Evolutionary conservation across 192 early-diverging fungal genomes (phyloP), one percentile per base, ranked within the genome.

Genomic region (Globomyces pollinis-pini): DNA sequence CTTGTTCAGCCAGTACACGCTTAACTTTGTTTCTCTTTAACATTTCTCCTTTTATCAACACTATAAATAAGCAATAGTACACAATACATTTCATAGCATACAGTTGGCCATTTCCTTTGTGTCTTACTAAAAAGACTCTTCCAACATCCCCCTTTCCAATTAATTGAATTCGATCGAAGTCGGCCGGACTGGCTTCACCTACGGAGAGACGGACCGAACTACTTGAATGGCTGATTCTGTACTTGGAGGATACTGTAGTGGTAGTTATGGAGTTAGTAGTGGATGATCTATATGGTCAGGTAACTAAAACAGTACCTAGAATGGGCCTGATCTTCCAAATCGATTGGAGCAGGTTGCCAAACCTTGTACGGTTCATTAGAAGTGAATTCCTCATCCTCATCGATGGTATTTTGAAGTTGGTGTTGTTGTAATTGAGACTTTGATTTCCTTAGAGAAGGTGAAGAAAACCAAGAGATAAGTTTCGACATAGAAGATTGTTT

Each of bases 1-100:
- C 92, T 66, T 99, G 96, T 68, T 97, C 96, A 4, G 96, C 91
- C 43, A 99, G 76, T 26, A 95, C 94, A 23, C 96, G 84, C 64
- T 96, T 95, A 66, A 99, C 89, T 75, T 99, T 99, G 75, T 98
- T 94, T 34, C 94, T 84, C 59, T 91, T 93, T 55, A 99, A 86
- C 94, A 99, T 99, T 69, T 96, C 96, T 47, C 80, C 73, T 75
- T 99, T 99, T 23, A 87, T 88, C 57, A 93, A 68, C 0, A 93
- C 89, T 51, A 77, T 50, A 26, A 28, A n/a, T n/a, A n/a, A n/a
- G n/a, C n/a, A n/a, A 16, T 38, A 55, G 12, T 3, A 8, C n/a
- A 18, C 31, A 33, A 11, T 59, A 87, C 85, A 85, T 81, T 99
- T 99, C 94, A 99, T 97, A 4, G 94, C 96, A 72, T 86, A 99